Evolutionary conservation across 331 rosid genomes (phyloP).

Genomic region (Cucumis variabilis): DNA sequence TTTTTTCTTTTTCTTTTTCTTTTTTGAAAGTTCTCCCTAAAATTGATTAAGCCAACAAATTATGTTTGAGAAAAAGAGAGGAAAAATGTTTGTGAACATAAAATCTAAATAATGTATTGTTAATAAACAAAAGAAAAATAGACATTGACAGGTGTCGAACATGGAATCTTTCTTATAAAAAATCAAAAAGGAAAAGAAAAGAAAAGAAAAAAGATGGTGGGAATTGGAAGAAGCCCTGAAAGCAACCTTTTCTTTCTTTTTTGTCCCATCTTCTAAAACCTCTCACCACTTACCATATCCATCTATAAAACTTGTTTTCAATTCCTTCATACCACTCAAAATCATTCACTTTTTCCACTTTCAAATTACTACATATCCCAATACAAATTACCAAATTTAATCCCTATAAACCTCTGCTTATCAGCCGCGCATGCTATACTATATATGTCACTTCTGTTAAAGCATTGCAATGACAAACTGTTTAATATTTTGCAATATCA

Average conservation of each 20-base stretch:
- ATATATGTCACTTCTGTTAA: too few species aligned
- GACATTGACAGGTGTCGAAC: background rate
- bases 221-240: background rate
- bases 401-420: too few species aligned
- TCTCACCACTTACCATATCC: background rate
- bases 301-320: background rate
- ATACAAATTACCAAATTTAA: too few species aligned
- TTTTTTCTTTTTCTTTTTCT: too few species aligned
- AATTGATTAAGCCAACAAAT: too few species aligned
- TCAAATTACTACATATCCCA: too few species aligned
- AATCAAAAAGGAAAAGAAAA: background rate
- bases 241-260: background rate
- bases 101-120: background rate
- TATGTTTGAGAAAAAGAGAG: too few species aligned
- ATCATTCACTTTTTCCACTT: too few species aligned
- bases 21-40: too few species aligned
- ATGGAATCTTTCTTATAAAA: background rate
- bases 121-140: background rate
- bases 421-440: too few species aligned
- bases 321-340: background rate
- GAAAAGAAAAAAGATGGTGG: background rate
- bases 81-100: background rate
- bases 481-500: too few species aligned
- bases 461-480: too few species aligned
- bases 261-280: background rate